A percentile compares a stretch with the other conserved stretches of the same genome.
These are phyloP conservation scores for Gynandropsis gynandra DNA, from an alignment of 345 rosid species.

Conservation along the genomic window DNA sequence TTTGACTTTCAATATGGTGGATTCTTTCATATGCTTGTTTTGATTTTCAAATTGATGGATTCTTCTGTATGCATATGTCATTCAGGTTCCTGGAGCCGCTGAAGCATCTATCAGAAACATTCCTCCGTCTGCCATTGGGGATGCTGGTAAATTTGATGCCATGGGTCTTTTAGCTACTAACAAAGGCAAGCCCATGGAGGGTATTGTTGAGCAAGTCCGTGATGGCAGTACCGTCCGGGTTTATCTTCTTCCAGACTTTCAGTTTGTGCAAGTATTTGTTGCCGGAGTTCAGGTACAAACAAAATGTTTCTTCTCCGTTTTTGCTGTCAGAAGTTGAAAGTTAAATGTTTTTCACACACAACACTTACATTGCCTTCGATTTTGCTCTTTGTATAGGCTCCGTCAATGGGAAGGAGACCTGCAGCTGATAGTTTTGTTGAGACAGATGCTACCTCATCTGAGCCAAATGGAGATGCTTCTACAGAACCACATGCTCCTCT, in stretches of 20 bases:
- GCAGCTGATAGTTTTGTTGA: slow-evolving; percentile 43
- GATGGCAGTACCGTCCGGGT: slow-evolving; percentile 91
- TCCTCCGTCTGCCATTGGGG: slow-evolving; percentile 95
- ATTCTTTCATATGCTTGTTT: not conserved
- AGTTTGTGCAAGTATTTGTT: slow-evolving; percentile 90
- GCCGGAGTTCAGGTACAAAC: slow-evolving; percentile 86
- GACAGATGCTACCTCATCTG: slow-evolving; percentile 37
- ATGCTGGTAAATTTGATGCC: slow-evolving; percentile 73
- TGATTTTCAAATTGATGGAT: not conserved
- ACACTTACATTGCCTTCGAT: not conserved
- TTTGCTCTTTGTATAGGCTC: slow-evolving; percentile 44
- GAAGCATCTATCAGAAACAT: slow-evolving; percentile 76
- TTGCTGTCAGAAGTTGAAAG: slow-evolving; percentile 2
- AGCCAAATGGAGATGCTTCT: slow-evolving; percentile 58
- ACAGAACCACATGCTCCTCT: slow-evolving; percentile 57
- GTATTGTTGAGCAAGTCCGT: slow-evolving; percentile 91
- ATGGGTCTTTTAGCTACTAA: slow-evolving; percentile 69
- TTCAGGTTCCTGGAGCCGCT: slow-evolving; percentile 69
- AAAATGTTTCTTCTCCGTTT: not conserved
- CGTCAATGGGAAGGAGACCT: slow-evolving; percentile 78
- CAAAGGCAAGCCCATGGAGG: slow-evolving; percentile 83
- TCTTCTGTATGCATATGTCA: not conserved
- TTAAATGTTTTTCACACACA: slow-evolving; percentile 1
- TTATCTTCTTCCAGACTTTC: slow-evolving; percentile 92
- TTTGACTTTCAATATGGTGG: slow-evolving; percentile 1